Percentiles rank a stretch among this genome's conserved stretches.
phyloP scores from a whole-genome alignment of 1,284 basidiomycete genomes.

The Meripilus lineatus region DNA sequence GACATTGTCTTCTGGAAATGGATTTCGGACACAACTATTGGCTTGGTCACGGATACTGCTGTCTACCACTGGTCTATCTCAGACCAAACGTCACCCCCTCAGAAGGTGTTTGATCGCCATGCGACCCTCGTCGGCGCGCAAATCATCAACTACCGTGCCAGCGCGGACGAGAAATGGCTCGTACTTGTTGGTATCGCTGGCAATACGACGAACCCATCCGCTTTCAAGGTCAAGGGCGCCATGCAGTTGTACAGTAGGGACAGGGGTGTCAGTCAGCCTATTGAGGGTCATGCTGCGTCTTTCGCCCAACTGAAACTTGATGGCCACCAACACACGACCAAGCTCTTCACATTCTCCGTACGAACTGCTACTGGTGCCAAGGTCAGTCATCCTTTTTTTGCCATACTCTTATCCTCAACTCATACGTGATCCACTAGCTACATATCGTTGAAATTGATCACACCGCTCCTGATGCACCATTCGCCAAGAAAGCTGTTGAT shows the following conservation, averaged over 20 bases:
- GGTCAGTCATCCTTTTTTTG: slow-evolving; percentile 41
- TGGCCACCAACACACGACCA: slow-evolving; percentile 78
- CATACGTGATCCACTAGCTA: slow-evolving; percentile 49
- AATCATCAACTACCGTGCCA: slow-evolving; percentile 98
- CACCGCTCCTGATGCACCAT: slow-evolving; percentile 90
- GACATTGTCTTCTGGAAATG: slow-evolving; percentile 99
- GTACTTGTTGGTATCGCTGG: slow-evolving; percentile 95
- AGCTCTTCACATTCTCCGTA: slow-evolving; percentile 95
- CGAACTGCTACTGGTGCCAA: slow-evolving; percentile 96
- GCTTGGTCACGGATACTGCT: slow-evolving; percentile 92
- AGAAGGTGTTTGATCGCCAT: slow-evolving; percentile 97
- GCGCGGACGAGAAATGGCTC: slow-evolving; percentile 95
- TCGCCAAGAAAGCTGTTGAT: slow-evolving; percentile 97
- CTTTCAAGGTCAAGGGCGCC: slow-evolving; percentile 96
- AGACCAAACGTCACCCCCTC: slow-evolving; percentile 69
- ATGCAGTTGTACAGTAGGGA: slow-evolving; percentile 94
- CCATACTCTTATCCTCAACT: slow-evolving; percentile 7
- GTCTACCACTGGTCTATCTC: slow-evolving; percentile 93
- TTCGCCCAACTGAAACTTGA: slow-evolving; percentile 93
- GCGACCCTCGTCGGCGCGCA: slow-evolving; percentile 91
- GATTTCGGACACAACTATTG: slow-evolving; percentile 88
- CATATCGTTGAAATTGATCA: slow-evolving; percentile 99
- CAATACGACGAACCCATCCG: slow-evolving; percentile 87
- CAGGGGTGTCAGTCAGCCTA: slow-evolving; percentile 95
- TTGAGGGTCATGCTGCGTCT: slow-evolving; percentile 97